These are phyloP conservation scores for Boletus rubescentipes DNA, from an alignment of 768 basidiomycete species.

Conservation along the genomic window DNA sequence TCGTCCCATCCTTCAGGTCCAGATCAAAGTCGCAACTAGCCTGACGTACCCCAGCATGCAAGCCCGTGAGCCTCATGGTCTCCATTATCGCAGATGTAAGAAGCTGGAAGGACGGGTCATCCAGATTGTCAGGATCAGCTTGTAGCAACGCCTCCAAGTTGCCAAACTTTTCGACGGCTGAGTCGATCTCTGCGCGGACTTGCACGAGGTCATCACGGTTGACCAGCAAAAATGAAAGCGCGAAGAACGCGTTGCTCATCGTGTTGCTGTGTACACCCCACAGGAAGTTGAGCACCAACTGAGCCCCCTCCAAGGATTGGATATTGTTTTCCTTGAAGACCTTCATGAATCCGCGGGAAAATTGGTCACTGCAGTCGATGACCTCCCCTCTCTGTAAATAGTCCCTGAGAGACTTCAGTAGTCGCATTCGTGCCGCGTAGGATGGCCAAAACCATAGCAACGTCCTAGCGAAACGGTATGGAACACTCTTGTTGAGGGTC, in stretches of 20 bases:
- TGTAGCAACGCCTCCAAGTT: slow-evolving; percentile 13
- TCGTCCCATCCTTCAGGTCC: slow-evolving; percentile 1
- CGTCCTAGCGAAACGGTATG: slow-evolving; percentile 15
- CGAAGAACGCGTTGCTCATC: slow-evolving; percentile 19
- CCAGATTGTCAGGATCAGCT: slow-evolving; percentile 13
- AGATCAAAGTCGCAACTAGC: slow-evolving; percentile 20
- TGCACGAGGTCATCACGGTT: slow-evolving; percentile 43
- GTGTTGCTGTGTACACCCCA: slow-evolving; percentile 24
- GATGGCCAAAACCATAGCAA: slow-evolving; percentile 17
- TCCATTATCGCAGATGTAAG: slow-evolving; percentile 29
- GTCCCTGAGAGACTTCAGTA: slow-evolving; percentile 4
- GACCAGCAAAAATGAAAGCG: slow-evolving; percentile 36
- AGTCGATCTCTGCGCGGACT: slow-evolving; percentile 48
- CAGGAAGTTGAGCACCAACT: slow-evolving; percentile 20
- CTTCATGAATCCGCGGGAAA: slow-evolving; percentile 15
- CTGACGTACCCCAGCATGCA: slow-evolving; percentile 18
- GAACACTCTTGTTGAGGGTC: slow-evolving; percentile 17
- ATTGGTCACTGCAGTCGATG: not conserved
- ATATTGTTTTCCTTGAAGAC: slow-evolving; percentile 19
- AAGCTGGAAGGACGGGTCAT: slow-evolving; percentile 17
- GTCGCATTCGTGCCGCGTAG: slow-evolving; percentile 10
- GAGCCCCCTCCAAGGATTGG: slow-evolving; percentile 16
- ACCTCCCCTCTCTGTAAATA: slow-evolving; percentile 16
- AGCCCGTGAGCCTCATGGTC: slow-evolving; percentile 20
- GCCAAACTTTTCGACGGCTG: slow-evolving; percentile 11